Conservation (phyloP, 352 stramenopile genomes). For the Pythium brachiatum region DNA sequence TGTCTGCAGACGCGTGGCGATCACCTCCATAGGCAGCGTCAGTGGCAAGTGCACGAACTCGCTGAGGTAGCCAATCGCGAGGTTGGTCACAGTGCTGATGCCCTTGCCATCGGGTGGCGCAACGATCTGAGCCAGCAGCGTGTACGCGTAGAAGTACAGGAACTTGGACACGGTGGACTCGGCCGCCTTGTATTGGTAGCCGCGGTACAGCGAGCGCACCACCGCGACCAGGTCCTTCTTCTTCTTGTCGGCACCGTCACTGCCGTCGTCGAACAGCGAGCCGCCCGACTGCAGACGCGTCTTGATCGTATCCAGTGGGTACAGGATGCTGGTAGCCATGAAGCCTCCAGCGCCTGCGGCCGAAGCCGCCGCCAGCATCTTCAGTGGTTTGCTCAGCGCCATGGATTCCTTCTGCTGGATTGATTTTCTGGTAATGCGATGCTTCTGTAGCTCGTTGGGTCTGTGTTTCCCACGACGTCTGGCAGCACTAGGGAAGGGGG, state of each 20-base stretch:
- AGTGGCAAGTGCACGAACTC: conserved; percentile 76
- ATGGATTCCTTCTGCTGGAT: conserved; percentile 21
- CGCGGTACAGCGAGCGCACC: conserved; percentile 70
- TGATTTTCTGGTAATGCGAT: neutral
- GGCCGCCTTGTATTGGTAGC: conserved; percentile 82
- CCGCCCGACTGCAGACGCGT: conserved; percentile 81
- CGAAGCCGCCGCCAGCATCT: conserved; percentile 76
- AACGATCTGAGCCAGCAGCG: conserved; percentile 66
- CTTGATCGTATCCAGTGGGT: conserved; percentile 88
- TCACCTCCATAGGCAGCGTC: conserved; percentile 87
- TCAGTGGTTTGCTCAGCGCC: conserved; percentile 80
- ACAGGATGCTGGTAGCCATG: conserved; percentile 73
- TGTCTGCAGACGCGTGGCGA: conserved; percentile 86
- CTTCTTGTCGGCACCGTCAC: neutral
- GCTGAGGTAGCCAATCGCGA: conserved; percentile 81
- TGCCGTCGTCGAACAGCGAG: conserved; percentile 44
- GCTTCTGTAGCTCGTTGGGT: neutral
- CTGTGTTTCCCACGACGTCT: conserved; percentile 13
- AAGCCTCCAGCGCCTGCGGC: conserved; percentile 75
- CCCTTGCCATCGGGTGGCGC: conserved; percentile 55
- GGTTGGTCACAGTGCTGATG: conserved; percentile 62
- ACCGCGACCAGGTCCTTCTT: conserved; percentile 35
- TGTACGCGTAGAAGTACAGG: conserved; percentile 90
- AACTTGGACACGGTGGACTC: conserved; percentile 88
- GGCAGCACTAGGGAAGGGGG: conserved; percentile 11